phyloP scores from a whole-genome alignment of 257 asterid genomes.

The Plantago elongata region DNA sequence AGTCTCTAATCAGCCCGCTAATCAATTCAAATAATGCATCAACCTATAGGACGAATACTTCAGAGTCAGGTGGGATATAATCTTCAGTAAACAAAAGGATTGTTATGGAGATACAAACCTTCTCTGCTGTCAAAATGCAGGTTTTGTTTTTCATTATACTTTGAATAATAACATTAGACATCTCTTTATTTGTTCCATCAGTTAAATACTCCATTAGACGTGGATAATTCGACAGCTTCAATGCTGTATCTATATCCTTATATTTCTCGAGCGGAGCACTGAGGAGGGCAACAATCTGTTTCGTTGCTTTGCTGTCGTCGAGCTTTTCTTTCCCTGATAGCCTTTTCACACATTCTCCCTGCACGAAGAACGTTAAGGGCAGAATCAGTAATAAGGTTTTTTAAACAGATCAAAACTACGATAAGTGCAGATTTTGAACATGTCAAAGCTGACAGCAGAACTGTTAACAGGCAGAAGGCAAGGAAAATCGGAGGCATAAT shows the following conservation, averaged over 20 bases:
- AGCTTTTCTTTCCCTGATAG: slow-evolving; percentile 86
- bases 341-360: slow-evolving; percentile 88
- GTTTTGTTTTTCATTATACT: slow-evolving; percentile 77
- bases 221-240: slow-evolving; percentile 89
- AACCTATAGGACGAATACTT: slow-evolving; percentile 51
- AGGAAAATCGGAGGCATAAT: background rate
- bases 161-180: slow-evolving; percentile 88
- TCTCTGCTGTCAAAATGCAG: slow-evolving; percentile 75
- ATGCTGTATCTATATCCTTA: slow-evolving; percentile 87
- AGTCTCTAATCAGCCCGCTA: slow-evolving; percentile 78
- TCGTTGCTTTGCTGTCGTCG: slow-evolving; percentile 78
- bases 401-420: background rate
- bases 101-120: slow-evolving; percentile 42
- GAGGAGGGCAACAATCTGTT: slow-evolving; percentile 85
- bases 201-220: slow-evolving; percentile 80
- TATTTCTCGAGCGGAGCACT: slow-evolving; percentile 97
- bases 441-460: background rate
- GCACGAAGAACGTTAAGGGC: slow-evolving; percentile 21
- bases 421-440: background rate
- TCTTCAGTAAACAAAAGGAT: slow-evolving; percentile 15
- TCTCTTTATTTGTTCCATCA: slow-evolving; percentile 77
- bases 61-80: slow-evolving; percentile 24
- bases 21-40: slow-evolving; percentile 84
- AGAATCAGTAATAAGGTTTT: background rate
- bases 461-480: background rate